Evolutionary conservation across 2,329 filamentous ascomycete genomes (phyloP).

Genomic region (Colletotrichum nymphaeae): DNA sequence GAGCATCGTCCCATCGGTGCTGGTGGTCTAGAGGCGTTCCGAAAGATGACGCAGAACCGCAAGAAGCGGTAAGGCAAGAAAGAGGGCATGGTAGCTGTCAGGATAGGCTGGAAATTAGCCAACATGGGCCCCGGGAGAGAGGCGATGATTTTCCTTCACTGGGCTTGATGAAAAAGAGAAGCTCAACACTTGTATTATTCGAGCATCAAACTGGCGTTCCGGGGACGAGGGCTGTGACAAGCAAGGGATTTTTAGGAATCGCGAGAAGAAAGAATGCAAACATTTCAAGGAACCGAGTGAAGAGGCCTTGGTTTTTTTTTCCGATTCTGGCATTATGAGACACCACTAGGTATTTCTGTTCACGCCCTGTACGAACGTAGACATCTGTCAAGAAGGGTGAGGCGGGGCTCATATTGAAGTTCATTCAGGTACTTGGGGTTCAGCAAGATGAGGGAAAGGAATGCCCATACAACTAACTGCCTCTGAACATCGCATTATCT

Average conservation of each 20-base stretch:
- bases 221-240: slow-evolving; percentile 1
- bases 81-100: neutral
- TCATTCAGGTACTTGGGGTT: too few relatives aligned
- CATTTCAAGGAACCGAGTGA: neutral
- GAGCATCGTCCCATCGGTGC: slow-evolving; percentile 72
- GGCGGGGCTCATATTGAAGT: too few relatives aligned
- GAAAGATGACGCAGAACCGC: slow-evolving; percentile 72
- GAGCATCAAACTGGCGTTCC: slow-evolving; percentile 25
- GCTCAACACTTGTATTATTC: slow-evolving; percentile 20
- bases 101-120: neutral
- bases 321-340: too few relatives aligned
- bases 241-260: neutral
- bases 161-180: neutral
- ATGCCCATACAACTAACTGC: too few relatives aligned
- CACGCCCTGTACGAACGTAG: too few relatives aligned
- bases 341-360: too few relatives aligned
- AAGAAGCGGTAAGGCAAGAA: slow-evolving; percentile 57
- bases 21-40: slow-evolving; percentile 73
- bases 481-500: too few relatives aligned
- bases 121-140: too few relatives aligned
- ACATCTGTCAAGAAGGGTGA: too few relatives aligned
- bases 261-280: neutral
- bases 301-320: too few relatives aligned
- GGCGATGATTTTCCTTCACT: neutral
- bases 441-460: too few relatives aligned